These are phyloP conservation scores for Arabidopsis hybrid DNA, from an alignment of 441 rosid species.

Conservation along the genomic window DNA sequence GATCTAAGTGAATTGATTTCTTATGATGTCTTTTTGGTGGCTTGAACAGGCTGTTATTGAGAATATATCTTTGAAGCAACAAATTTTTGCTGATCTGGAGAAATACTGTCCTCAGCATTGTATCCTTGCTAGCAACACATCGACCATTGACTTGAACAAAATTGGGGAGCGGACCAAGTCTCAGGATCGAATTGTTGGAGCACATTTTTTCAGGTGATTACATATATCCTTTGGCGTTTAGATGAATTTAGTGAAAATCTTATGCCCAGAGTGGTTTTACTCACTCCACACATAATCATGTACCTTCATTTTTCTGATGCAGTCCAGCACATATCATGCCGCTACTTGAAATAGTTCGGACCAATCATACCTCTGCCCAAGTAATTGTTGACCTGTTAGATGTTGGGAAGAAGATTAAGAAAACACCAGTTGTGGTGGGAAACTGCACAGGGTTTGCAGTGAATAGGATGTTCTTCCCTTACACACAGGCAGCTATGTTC, in stretches of 20 bases:
- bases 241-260: slow-evolving; percentile 13
- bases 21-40: slow-evolving; percentile 45
- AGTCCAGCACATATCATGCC: slow-evolving; percentile 99
- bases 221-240: slow-evolving; percentile 13
- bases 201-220: slow-evolving; percentile 95
- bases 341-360: slow-evolving; percentile 91
- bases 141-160: slow-evolving; percentile 91
- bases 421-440: slow-evolving; percentile 94
- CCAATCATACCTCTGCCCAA: slow-evolving; percentile 88
- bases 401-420: slow-evolving; percentile 89
- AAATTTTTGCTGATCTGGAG: slow-evolving; percentile 92
- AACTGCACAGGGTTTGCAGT: slow-evolving; percentile 99
- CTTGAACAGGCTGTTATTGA: slow-evolving; percentile 92
- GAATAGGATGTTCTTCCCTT: slow-evolving; percentile 97
- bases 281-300: slow-evolving; percentile 20
- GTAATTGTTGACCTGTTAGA: slow-evolving; percentile 89
- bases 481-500: slow-evolving; percentile 80
- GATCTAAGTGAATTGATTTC: slow-evolving; percentile 25
- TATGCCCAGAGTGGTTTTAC: slow-evolving; percentile 11
- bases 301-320: slow-evolving; percentile 45
- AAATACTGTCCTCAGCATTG: slow-evolving; percentile 88
- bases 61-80: slow-evolving; percentile 87
- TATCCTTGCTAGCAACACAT: slow-evolving; percentile 92
- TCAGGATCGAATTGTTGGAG: slow-evolving; percentile 86
- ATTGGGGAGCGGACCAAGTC: slow-evolving; percentile 81